A percentile compares a stretch with the other conserved stretches of the same genome.
Conservation (phyloP, 805 yeast species). For the Ogataea minuta region DNA sequence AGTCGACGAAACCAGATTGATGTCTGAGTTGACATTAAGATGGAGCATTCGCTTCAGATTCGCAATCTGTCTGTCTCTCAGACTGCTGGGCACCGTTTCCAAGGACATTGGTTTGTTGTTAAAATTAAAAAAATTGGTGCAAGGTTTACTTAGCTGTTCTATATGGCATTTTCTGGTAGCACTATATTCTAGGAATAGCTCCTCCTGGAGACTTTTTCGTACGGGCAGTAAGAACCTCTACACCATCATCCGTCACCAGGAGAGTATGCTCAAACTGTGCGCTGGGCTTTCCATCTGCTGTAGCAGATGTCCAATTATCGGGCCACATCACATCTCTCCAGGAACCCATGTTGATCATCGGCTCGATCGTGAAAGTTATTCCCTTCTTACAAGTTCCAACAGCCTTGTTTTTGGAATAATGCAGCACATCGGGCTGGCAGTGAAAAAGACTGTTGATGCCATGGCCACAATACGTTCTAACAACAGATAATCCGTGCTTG, state of each 20-base stretch:
- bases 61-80: constrained; percentile 31
- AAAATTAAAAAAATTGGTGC: constrained; percentile 5
- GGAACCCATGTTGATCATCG: constrained; percentile 88
- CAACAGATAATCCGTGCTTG: constrained; percentile 77
- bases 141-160: neutral
- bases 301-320: constrained; percentile 93
- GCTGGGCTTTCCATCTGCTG: constrained; percentile 83
- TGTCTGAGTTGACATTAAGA: constrained; percentile 72
- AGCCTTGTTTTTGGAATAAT: constrained; percentile 90
- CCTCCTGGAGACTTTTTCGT: constrained; percentile 87
- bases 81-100: constrained; percentile 19
- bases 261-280: constrained; percentile 97
- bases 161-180: neutral
- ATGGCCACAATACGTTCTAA: constrained; percentile 89
- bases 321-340: constrained; percentile 90
- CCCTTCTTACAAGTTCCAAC: constrained; percentile 94
- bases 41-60: constrained; percentile 80
- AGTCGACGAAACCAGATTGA: constrained; percentile 48
- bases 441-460: constrained; percentile 88
- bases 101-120: constrained; percentile 20
- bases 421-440: constrained; percentile 89
- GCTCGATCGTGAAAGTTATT: constrained; percentile 95
- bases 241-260: constrained; percentile 89
- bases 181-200: constrained; percentile 50
- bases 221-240: constrained; percentile 85